phyloP scores from a whole-genome alignment of 768 basidiomycete species.

The Rubroboletus pulcherrimus region DNA sequence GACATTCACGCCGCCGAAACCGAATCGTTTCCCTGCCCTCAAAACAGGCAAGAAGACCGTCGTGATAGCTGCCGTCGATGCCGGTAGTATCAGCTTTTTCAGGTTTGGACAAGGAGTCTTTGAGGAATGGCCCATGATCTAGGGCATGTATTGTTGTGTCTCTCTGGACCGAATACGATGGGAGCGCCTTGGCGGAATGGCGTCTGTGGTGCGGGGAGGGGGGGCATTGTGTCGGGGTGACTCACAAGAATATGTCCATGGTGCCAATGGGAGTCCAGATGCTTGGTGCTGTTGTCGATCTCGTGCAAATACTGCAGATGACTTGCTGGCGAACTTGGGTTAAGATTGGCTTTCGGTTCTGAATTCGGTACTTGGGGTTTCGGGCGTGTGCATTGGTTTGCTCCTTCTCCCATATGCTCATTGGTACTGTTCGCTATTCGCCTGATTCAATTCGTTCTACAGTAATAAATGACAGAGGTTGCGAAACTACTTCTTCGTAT shows the following conservation, averaged over 20 bases:
- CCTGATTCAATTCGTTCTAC: background rate
- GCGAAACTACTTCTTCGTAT: conserved; percentile 49
- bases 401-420: background rate
- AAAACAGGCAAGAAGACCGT: conserved; percentile 82
- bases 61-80: conserved; percentile 85
- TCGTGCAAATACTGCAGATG: background rate
- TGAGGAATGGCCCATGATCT: conserved; percentile 73
- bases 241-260: background rate
- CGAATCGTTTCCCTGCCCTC: conserved; percentile 76
- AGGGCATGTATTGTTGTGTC: background rate
- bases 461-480: background rate
- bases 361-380: background rate
- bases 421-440: background rate
- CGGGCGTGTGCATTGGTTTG: background rate
- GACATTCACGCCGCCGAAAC: conserved; percentile 33
- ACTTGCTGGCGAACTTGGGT: background rate
- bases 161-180: background rate
- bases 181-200: background rate
- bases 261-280: too few species aligned
- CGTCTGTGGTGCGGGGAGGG: background rate
- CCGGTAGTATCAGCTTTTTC: conserved; percentile 85
- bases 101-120: conserved; percentile 84
- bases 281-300: background rate
- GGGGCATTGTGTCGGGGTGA: background rate
- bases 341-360: background rate